These are phyloP conservation scores for Spencermartinsiella europaea DNA, from an alignment of 805 yeast species.

Conservation along the genomic window DNA sequence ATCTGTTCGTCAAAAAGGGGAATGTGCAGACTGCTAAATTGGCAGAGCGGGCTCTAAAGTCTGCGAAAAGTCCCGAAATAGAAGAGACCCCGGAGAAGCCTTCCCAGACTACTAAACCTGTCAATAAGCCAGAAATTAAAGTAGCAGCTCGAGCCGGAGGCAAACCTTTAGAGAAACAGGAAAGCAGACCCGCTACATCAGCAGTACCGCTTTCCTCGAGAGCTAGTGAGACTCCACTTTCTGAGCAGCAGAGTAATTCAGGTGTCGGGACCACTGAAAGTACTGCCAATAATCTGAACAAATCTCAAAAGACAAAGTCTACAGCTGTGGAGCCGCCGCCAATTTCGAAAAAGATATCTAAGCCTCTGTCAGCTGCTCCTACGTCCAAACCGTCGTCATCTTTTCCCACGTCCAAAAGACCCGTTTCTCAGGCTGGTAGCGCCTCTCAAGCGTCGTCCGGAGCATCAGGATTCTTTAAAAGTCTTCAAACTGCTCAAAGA, in stretches of 20 bases:
- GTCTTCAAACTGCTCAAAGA: constrained; percentile 3
- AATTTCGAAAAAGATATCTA: background rate
- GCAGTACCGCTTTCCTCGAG: background rate
- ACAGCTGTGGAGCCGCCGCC: background rate
- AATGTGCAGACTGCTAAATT: background rate
- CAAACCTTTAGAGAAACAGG: background rate
- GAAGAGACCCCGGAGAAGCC: too few relatives aligned
- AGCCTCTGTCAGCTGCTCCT: background rate
- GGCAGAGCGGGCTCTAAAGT: background rate
- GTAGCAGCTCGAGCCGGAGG: background rate
- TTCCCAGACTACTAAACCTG: background rate
- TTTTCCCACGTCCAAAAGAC: too few relatives aligned
- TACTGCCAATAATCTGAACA: background rate
- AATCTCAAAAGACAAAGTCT: background rate
- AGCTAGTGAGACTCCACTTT: background rate
- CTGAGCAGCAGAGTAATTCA: background rate
- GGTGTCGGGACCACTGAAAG: background rate
- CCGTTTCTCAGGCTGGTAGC: background rate
- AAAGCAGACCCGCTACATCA: background rate
- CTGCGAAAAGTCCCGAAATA: background rate
- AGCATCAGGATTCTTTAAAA: constrained; percentile 9
- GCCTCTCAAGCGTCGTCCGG: constrained; percentile 2
- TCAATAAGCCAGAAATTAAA: too few relatives aligned
- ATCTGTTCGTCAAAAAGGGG: background rate
- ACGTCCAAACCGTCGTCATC: background rate